These are phyloP conservation scores for Amanita muscaria DNA, from an alignment of 768 basidiomycete genomes.

Conservation along the genomic window DNA sequence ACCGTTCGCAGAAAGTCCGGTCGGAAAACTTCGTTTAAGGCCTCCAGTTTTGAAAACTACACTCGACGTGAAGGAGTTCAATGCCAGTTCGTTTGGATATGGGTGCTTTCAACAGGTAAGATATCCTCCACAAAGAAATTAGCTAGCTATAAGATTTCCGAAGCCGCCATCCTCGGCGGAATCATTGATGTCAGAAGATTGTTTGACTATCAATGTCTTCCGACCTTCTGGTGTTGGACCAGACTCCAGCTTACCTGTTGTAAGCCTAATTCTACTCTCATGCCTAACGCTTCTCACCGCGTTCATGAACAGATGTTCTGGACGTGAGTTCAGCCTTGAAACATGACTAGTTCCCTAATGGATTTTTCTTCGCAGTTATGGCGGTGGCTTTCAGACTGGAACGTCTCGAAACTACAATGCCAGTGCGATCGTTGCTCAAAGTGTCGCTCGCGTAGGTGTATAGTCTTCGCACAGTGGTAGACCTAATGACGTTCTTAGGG, in stretches of 20 bases:
- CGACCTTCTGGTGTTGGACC: conserved; percentile 23
- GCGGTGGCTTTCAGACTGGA: conserved; percentile 15
- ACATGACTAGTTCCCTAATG: neutral
- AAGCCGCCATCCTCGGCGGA: neutral
- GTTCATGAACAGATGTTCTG: conserved; percentile 2
- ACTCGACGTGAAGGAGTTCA: conserved; percentile 21
- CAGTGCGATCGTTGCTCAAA: conserved; percentile 18
- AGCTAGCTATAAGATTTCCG: neutral
- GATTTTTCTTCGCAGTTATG: conserved; percentile 11
- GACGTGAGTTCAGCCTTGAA: neutral
- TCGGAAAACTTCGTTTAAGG: too few species aligned
- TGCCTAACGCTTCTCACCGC: neutral
- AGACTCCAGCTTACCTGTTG: conserved; percentile 12
- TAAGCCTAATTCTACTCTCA: conserved; percentile 4
- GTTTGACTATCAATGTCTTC: conserved; percentile 39
- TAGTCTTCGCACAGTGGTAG: neutral
- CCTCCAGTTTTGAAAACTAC: too few species aligned
- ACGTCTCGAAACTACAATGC: conserved; percentile 22
- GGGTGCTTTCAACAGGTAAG: conserved; percentile 19
- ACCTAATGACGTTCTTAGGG: conserved; percentile 13
- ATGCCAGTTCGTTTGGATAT: conserved; percentile 21
- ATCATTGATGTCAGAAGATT: conserved; percentile 35
- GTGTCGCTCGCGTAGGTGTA: conserved; percentile 16
- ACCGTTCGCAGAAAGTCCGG: conserved; percentile 23
- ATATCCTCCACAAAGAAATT: too few species aligned